Evolutionary conservation across 1,284 basidiomycete genomes (phyloP).

Genomic region (Ustilago trichophora): DNA sequence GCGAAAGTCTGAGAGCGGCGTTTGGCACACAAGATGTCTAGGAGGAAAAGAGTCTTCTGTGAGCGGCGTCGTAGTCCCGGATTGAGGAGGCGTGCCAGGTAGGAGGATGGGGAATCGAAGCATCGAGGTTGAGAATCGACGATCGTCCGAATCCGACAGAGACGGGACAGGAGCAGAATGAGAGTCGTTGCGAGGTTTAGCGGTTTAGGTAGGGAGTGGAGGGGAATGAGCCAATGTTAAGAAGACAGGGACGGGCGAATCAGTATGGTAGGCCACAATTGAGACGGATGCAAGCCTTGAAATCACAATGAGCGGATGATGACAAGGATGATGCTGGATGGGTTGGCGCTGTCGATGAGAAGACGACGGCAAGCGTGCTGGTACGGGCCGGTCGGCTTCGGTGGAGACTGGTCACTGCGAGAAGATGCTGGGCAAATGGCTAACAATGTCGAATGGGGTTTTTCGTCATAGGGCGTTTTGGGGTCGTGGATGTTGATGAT

Average conservation of each 20-base stretch:
- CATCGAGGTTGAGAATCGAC: neutral
- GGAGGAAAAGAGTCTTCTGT: constrained; percentile 9
- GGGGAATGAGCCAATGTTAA: neutral
- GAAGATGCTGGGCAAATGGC: too few relatives aligned
- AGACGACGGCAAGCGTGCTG: too few relatives aligned
- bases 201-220: neutral
- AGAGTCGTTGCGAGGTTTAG: neutral
- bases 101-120: neutral
- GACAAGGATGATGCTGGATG: too few relatives aligned
- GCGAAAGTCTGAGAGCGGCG: neutral
- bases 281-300: too few relatives aligned
- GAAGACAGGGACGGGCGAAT: neutral
- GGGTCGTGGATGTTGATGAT: too few relatives aligned
- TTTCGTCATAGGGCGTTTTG: too few relatives aligned
- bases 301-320: too few relatives aligned
- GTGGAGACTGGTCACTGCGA: too few relatives aligned
- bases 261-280: neutral
- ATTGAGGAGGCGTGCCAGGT: constrained; percentile 27
- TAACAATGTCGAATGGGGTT: too few relatives aligned
- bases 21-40: neutral
- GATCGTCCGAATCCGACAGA: neutral
- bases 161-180: neutral
- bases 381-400: too few relatives aligned
- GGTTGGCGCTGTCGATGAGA: too few relatives aligned
- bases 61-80: constrained; percentile 20